Evolutionary conservation across 192 early-diverging fungal species (phyloP).

Genomic region (Linnemannia elongata): DNA sequence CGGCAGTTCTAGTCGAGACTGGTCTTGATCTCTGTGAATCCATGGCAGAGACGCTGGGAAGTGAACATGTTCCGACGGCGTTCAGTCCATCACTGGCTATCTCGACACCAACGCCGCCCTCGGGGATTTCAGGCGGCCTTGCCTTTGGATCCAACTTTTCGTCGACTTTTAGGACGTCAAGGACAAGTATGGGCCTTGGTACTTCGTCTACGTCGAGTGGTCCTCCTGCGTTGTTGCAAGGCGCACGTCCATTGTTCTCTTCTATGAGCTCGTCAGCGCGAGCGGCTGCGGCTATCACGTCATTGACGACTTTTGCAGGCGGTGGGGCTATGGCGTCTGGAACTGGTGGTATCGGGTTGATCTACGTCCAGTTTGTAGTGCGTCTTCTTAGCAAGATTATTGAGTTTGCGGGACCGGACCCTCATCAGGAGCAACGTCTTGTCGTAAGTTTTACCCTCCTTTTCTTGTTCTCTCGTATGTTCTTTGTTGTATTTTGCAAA

Average conservation of each 20-base stretch:
- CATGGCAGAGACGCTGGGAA: conserved; percentile 42
- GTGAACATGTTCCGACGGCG: conserved; percentile 2
- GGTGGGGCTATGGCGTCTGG: conserved; percentile 47
- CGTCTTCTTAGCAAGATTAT: conserved; percentile 49
- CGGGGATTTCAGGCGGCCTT: background rate
- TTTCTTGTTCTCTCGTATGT: background rate
- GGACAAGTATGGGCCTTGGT: background rate
- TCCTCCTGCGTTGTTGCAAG: background rate
- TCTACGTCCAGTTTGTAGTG: conserved; percentile 52
- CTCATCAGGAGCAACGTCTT: conserved; percentile 48
- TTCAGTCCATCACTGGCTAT: background rate
- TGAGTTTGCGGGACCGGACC: conserved; percentile 49
- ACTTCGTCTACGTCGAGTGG: background rate
- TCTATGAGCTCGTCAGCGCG: conserved; percentile 14
- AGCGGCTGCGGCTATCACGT: conserved; percentile 33
- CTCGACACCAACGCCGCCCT: background rate
- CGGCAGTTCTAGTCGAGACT: conserved; percentile 40
- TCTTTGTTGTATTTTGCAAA: background rate
- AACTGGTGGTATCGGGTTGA: conserved; percentile 44
- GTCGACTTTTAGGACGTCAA: background rate
- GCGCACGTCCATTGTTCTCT: background rate
- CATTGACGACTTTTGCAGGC: conserved; percentile 37
- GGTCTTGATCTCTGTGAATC: conserved; percentile 51
- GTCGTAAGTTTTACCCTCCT: conserved; percentile 3
- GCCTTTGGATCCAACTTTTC: background rate